Percentiles rank a stretch among this genome's conserved stretches.
phyloP scores from a whole-genome alignment of 345 rosid species.

The Syzygium grande region DNA sequence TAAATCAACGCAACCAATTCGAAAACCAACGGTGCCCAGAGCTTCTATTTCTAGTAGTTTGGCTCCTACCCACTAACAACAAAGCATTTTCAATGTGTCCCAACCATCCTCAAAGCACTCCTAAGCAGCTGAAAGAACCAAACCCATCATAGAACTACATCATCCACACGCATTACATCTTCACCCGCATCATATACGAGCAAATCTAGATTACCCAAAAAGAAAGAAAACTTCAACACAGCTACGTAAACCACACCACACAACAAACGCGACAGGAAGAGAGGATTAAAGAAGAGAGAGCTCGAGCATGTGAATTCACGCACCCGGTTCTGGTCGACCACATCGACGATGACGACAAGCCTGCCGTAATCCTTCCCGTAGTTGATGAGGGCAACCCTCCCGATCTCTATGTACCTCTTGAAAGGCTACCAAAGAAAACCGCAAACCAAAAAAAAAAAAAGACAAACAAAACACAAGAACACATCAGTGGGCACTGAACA shows the following conservation, averaged over 20 bases:
- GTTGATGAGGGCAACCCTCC: conserved; percentile 88
- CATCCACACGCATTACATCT: not conserved
- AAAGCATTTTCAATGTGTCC: not conserved
- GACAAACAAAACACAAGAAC: not conserved
- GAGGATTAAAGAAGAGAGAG: not conserved
- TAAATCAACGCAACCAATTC: not conserved
- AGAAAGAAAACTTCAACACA: not conserved
- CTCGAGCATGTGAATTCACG: not conserved
- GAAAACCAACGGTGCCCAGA: not conserved
- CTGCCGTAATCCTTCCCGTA: conserved; percentile 80
- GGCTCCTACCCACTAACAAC: not conserved
- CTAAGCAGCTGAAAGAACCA: not conserved
- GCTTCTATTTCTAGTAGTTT: not conserved
- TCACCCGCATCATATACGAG: not conserved
- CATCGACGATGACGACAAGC: conserved; percentile 90
- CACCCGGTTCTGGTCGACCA: conserved; percentile 84
- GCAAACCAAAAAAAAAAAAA: not conserved
- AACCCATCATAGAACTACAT: not conserved
- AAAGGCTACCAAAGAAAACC: conserved; percentile 43
- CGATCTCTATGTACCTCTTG: conserved; percentile 94
- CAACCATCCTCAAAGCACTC: not conserved
- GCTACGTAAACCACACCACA: not conserved
- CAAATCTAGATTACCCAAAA: not conserved
- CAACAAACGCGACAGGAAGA: not conserved
- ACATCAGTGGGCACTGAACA: not conserved